These are phyloP conservation scores for Isabelozyma heimii DNA, from an alignment of 805 yeast genomes.

Conservation along the genomic window DNA sequence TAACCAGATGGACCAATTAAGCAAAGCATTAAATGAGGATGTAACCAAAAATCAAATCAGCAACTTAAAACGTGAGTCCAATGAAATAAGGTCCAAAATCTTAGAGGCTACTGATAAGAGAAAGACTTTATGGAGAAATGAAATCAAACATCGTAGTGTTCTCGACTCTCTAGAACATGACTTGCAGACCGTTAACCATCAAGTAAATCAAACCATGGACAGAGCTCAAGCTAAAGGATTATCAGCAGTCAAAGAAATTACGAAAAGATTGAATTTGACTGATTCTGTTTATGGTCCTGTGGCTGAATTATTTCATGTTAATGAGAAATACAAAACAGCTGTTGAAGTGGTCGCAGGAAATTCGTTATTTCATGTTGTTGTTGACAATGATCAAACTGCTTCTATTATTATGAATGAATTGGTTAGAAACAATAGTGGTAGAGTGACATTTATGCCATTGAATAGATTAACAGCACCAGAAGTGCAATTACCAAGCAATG, in stretches of 20 bases:
- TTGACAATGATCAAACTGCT: conserved; percentile 84
- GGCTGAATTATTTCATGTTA: conserved; percentile 78
- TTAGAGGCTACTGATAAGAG: conserved; percentile 58
- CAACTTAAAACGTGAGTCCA: conserved; percentile 31
- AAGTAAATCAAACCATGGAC: conserved; percentile 72
- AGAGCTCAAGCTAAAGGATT: conserved; percentile 68
- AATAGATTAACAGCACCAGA: conserved; percentile 54
- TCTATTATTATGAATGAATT: conserved; percentile 74
- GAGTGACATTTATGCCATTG: conserved; percentile 89
- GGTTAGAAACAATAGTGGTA: conserved; percentile 65
- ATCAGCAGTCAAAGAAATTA: conserved; percentile 62
- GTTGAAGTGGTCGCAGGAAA: conserved; percentile 89
- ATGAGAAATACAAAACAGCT: conserved; percentile 79
- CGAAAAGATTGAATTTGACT: conserved; percentile 54
- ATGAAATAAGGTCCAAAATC: conserved; percentile 42
- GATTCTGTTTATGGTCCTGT: conserved; percentile 76
- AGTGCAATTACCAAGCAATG: conserved; percentile 56
- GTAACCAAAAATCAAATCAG: conserved; percentile 1
- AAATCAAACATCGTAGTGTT: conserved; percentile 59
- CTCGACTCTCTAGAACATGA: conserved; percentile 55
- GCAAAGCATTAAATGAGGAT: conserved; percentile 8
- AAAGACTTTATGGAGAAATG: conserved; percentile 76
- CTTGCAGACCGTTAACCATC: conserved; percentile 54
- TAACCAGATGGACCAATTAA: conserved; percentile 11
- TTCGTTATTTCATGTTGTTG: conserved; percentile 83